Percentiles rank a stretch among this genome's conserved stretches.
phyloP scores from a whole-genome alignment of 257 asterid genomes.

The Catharanthus roseus region DNA sequence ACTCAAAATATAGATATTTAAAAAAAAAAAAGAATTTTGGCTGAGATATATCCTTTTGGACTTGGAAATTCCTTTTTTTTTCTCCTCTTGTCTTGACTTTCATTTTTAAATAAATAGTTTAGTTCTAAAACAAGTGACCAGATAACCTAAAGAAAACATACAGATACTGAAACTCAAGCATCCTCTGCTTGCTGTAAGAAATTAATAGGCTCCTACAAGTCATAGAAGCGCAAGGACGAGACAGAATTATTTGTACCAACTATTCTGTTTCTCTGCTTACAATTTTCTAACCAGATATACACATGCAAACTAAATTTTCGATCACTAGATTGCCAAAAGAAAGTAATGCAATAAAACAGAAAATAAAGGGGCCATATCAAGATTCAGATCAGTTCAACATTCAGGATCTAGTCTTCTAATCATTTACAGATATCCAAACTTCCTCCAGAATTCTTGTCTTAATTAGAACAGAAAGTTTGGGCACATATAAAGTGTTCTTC shows the following conservation, averaged over 20 bases:
- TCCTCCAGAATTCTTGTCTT: neutral
- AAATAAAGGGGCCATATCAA: neutral
- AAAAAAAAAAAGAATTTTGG: too few relatives aligned
- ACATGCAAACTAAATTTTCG: neutral
- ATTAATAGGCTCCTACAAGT: neutral
- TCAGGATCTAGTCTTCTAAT: neutral
- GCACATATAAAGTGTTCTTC: neutral
- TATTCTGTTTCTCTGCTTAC: neutral
- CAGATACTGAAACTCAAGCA: neutral
- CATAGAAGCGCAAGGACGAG: conserved; percentile 1
- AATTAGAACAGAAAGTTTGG: neutral
- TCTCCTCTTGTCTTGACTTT: neutral
- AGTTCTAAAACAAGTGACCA: neutral
- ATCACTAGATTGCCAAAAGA: neutral
- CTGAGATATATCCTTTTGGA: neutral
- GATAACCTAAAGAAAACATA: neutral
- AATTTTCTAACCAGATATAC: neutral
- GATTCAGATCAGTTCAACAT: neutral
- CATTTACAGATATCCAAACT: neutral
- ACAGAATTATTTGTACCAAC: neutral
- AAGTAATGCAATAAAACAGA: neutral
- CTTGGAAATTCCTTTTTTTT: neutral
- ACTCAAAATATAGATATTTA: neutral
- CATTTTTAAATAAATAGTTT: neutral
- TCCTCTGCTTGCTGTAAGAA: neutral